Conservation (phyloP, 139 green algal genomes). For the Asterochloris erici region DNA sequence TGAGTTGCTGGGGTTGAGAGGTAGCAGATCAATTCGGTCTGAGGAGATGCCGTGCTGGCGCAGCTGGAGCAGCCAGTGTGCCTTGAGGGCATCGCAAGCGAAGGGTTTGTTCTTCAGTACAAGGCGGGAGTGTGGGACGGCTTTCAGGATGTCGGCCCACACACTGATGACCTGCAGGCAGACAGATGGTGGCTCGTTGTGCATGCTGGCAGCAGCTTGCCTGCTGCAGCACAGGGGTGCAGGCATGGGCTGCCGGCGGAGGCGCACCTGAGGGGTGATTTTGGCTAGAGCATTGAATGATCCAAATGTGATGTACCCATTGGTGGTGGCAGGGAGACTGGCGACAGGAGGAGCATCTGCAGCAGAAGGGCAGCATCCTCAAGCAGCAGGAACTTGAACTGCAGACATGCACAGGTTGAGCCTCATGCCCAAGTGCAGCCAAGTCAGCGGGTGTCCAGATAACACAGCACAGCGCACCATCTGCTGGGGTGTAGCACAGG, state of each 20-base stretch:
- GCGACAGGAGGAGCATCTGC: constrained; percentile 72
- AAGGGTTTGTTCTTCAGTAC: constrained; percentile 98
- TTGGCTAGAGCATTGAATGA: constrained; percentile 98
- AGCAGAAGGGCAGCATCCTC: neutral
- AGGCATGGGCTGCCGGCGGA: constrained; percentile 73
- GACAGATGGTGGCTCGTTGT: neutral
- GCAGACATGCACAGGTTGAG: neutral
- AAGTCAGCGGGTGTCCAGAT: neutral
- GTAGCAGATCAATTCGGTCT: constrained; percentile 16
- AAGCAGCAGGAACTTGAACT: neutral
- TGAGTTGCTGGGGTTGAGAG: constrained; percentile 6
- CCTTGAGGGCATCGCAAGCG: constrained; percentile 64
- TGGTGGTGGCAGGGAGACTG: constrained; percentile 55
- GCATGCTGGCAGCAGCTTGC: neutral
- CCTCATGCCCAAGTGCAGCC: neutral
- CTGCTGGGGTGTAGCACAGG: constrained; percentile 93
- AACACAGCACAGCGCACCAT: neutral
- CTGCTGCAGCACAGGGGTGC: neutral
- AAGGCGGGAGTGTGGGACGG: constrained; percentile 71
- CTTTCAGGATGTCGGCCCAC: constrained; percentile 78
- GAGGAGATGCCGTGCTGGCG: constrained; percentile 9
- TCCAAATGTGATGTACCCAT: constrained; percentile 95
- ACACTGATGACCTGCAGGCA: constrained; percentile 59
- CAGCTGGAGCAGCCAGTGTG: constrained; percentile 35
- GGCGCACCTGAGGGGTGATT: constrained; percentile 81